phyloP scores from a whole-genome alignment of 2,329 filamentous ascomycete species.

The Celoporthe dispersa region DNA sequence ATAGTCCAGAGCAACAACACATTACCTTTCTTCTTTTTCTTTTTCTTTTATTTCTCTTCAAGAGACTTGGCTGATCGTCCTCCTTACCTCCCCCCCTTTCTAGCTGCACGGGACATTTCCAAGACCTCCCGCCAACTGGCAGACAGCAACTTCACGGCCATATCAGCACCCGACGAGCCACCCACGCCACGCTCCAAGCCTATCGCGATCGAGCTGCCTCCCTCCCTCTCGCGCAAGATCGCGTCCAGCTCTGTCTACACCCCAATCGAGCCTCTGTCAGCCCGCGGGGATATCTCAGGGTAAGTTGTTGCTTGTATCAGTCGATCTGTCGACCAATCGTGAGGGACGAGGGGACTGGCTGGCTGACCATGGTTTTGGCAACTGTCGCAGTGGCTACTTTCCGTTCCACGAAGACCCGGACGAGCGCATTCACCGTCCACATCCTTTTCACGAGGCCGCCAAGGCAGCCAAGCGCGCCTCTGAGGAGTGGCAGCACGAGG shows the following conservation, averaged over 20 bases:
- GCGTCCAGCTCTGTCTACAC: conserved; percentile 47
- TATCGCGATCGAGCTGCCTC: conserved; percentile 58
- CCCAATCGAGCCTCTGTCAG: conserved; percentile 57
- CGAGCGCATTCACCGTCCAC: conserved; percentile 51
- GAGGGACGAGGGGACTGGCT: conserved; percentile 15
- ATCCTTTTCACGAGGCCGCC: conserved; percentile 52
- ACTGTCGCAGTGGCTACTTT: conserved; percentile 58
- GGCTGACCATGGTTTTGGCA: conserved; percentile 17
- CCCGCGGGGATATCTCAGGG: conserved; percentile 62
- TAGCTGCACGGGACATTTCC: conserved; percentile 13
- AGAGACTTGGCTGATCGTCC: background rate
- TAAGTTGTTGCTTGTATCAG: conserved; percentile 42
- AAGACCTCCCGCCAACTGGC: conserved; percentile 24
- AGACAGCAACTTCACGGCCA: conserved; percentile 30
- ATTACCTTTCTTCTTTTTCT: background rate
- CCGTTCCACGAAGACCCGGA: conserved; percentile 61
- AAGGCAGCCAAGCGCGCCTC: conserved; percentile 8
- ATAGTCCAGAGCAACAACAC: background rate
- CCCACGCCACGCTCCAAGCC: conserved; percentile 45
- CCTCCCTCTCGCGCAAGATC: conserved; percentile 41
- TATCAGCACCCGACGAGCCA: conserved; percentile 28
- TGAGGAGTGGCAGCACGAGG: background rate
- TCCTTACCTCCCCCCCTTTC: background rate
- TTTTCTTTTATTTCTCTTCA: background rate
- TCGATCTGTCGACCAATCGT: conserved; percentile 21